Percentiles rank a stretch among this genome's conserved stretches.
These are phyloP conservation scores for Lipomyces yamanashiensis DNA, from an alignment of 805 yeast species.

Conservation along the genomic window DNA sequence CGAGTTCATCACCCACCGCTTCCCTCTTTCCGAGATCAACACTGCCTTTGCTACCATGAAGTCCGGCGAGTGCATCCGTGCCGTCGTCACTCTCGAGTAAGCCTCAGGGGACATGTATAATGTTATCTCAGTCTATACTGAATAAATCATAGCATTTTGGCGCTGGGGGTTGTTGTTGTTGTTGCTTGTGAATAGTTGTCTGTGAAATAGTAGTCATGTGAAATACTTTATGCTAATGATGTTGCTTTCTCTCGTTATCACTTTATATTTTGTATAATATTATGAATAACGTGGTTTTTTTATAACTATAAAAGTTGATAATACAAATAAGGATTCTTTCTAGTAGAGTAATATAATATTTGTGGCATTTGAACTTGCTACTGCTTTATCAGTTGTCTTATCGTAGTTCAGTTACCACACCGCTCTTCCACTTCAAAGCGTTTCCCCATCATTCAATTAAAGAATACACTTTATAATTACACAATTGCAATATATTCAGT, in stretches of 20 bases:
- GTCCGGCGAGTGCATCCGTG: constrained; percentile 90
- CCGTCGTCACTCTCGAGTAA: constrained; percentile 58
- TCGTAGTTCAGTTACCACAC: too few relatives aligned
- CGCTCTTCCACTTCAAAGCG: too few relatives aligned
- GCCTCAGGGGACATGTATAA: not conserved
- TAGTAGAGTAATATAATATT: too few relatives aligned
- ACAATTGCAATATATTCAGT: too few relatives aligned
- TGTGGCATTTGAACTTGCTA: too few relatives aligned
- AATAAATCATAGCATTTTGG: not conserved
- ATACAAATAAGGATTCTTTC: too few relatives aligned
- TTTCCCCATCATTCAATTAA: too few relatives aligned
- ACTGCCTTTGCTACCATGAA: constrained; percentile 94
- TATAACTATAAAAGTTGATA: too few relatives aligned
- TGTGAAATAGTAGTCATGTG: not conserved
- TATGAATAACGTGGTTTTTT: too few relatives aligned
- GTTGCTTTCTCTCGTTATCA: not conserved
- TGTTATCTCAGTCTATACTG: not conserved
- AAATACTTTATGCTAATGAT: not conserved
- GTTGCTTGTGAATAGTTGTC: not conserved
- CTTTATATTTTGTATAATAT: not conserved
- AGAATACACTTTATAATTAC: too few relatives aligned
- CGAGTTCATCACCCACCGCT: constrained; percentile 93
- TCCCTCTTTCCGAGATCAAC: constrained; percentile 76
- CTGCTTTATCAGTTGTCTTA: too few relatives aligned
- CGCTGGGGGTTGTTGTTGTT: not conserved